phyloP scores from a whole-genome alignment of 352 stramenopile species.

The Elongisporangium anandrum region DNA sequence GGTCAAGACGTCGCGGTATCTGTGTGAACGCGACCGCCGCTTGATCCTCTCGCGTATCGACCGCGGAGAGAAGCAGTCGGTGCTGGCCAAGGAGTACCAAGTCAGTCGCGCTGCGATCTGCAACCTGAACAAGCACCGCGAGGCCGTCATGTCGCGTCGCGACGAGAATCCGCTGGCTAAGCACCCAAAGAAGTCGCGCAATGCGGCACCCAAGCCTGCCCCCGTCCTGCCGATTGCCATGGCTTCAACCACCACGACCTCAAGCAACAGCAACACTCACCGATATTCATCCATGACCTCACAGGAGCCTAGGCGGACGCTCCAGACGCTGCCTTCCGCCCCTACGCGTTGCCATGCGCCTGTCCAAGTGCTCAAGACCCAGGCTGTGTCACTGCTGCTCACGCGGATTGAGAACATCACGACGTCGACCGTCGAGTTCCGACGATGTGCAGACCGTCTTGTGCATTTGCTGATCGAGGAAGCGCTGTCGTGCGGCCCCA shows the following conservation, averaged over 20 bases:
- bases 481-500: conserved; percentile 28
- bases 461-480: conserved; percentile 58
- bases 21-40: conserved; percentile 50
- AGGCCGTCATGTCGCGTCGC: conserved; percentile 27
- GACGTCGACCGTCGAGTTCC: conserved; percentile 26
- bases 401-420: conserved; percentile 29
- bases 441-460: conserved; percentile 28
- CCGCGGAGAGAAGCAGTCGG: conserved; percentile 36
- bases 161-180: conserved; percentile 42
- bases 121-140: conserved; percentile 51
- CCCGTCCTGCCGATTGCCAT: neutral
- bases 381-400: conserved; percentile 30
- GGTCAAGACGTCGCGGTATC: conserved; percentile 26
- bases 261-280: neutral
- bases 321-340: neutral
- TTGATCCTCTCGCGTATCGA: conserved; percentile 35
- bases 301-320: neutral
- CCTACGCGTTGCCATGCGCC: neutral
- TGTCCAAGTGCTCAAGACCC: conserved; percentile 38
- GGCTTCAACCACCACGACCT: neutral
- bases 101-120: conserved; percentile 56
- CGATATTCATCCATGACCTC: neutral
- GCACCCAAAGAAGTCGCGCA: conserved; percentile 20
- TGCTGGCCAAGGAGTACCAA: conserved; percentile 51
- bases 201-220: neutral